A percentile compares a stretch with the other conserved stretches of the same genome.
phyloP scores from a whole-genome alignment of 208 protist species.

The Kentomonas sorsogonicus region DNA sequence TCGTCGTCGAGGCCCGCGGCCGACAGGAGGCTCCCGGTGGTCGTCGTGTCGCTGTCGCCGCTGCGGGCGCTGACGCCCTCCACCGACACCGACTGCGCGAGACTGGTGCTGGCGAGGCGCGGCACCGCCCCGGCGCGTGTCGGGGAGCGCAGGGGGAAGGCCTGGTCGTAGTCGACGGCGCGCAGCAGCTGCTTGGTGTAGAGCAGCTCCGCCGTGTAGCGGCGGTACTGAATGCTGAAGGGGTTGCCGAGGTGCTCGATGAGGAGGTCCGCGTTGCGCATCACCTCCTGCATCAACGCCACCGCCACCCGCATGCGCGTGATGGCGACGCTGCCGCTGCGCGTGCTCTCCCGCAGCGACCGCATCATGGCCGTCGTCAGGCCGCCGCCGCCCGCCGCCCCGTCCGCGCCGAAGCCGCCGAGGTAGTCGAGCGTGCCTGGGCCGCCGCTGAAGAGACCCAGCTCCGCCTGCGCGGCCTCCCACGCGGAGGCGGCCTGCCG shows the following conservation, averaged over 20 bases:
- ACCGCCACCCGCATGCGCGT: conserved; percentile 10
- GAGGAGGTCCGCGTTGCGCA: conserved; percentile 19
- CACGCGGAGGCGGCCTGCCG: conserved; percentile 2
- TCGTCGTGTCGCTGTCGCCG: neutral
- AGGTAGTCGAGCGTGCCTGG: too few species aligned
- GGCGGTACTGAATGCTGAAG: conserved; percentile 33
- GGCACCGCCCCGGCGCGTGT: neutral
- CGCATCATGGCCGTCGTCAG: neutral
- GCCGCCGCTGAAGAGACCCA: too few species aligned
- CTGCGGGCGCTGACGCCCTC: neutral
- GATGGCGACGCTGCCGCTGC: neutral
- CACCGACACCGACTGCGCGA: neutral
- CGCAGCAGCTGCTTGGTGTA: conserved; percentile 15
- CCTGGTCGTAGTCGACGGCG: too few species aligned
- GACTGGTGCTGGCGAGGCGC: neutral
- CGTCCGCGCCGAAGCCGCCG: too few species aligned
- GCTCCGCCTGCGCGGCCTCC: conserved; percentile 3
- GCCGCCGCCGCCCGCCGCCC: too few species aligned
- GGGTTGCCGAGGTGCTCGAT: conserved; percentile 29
- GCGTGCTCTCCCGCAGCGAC: neutral
- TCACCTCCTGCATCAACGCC: conserved; percentile 17
- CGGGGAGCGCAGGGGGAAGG: neutral
- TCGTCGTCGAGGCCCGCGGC: conserved; percentile 8
- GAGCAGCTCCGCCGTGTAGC: conserved; percentile 27
- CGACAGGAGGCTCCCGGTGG: neutral